Evolutionary conservation across 1,139 yeast genomes (phyloP).

Genomic region (Kodamaea sp.): DNA sequence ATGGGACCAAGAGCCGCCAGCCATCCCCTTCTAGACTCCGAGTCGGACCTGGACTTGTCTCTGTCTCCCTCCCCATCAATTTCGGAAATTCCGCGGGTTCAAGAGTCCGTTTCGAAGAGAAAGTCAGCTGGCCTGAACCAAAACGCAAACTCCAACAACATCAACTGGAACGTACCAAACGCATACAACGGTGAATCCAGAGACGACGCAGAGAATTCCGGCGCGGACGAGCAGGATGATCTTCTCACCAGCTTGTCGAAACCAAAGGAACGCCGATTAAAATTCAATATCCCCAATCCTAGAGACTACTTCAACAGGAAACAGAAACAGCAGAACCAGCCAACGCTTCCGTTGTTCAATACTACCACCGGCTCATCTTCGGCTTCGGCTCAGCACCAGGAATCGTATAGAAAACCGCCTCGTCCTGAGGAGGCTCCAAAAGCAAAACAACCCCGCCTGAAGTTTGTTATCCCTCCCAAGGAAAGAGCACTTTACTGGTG

Average conservation of each 20-base stretch:
- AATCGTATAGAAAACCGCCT: constrained; percentile 5
- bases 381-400: neutral
- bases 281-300: constrained; percentile 12
- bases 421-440: constrained; percentile 2
- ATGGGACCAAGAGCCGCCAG: constrained; percentile 5
- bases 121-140: neutral
- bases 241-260: constrained; percentile 5
- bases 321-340: constrained; percentile 1
- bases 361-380: neutral
- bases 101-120: neutral
- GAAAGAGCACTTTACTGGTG: constrained; percentile 92
- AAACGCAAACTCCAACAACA: constrained; percentile 1
- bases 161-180: constrained; percentile 6
- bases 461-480: constrained; percentile 48
- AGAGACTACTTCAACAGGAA: constrained; percentile 6
- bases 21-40: constrained; percentile 29
- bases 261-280: constrained; percentile 6
- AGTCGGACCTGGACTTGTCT: constrained; percentile 38
- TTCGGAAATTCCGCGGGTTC: constrained; percentile 2
- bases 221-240: constrained; percentile 7
- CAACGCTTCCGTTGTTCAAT: constrained; percentile 9
- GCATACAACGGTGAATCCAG: neutral
- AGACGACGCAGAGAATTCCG: neutral
- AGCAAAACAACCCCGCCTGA: constrained; percentile 3
- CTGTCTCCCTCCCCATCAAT: constrained; percentile 18